Evolutionary conservation across 139 green algal genomes (phyloP).

Genomic region (Asterochloris sp.): DNA sequence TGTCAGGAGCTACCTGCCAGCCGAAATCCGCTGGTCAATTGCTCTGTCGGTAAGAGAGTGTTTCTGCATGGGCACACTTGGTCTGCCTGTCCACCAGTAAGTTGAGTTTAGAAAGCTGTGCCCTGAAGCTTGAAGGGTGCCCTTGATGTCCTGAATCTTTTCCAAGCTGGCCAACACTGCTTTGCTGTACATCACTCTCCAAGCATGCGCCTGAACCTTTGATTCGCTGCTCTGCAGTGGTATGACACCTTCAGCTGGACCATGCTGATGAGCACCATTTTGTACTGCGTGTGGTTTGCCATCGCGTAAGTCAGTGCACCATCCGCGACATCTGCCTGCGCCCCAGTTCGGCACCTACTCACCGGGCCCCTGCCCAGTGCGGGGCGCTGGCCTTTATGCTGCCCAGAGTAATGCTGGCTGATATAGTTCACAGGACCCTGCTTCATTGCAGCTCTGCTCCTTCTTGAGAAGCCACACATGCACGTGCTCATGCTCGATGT

Average conservation of each 20-base stretch:
- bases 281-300: constrained; percentile 51
- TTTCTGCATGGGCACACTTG: too few species aligned
- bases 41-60: neutral
- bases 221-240: constrained; percentile 26
- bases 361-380: too few species aligned
- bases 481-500: neutral
- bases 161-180: too few species aligned
- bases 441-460: neutral
- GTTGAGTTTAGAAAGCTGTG: too few species aligned
- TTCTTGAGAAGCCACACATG: constrained; percentile 8
- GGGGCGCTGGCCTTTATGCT: neutral
- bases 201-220: too few species aligned
- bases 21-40: constrained; percentile 52
- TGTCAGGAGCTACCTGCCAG: constrained; percentile 56
- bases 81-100: too few species aligned
- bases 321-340: neutral
- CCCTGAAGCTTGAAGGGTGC: too few species aligned
- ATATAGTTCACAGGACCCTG: neutral
- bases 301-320: constrained; percentile 23
- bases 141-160: too few species aligned
- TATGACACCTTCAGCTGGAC: constrained; percentile 57
- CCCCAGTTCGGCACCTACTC: too few species aligned
- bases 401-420: neutral
- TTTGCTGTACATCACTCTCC: too few species aligned
- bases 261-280: constrained; percentile 37